Percentiles rank a stretch among this genome's conserved stretches.
phyloP scores from a whole-genome alignment of 2,329 filamentous ascomycete genomes.

The Tolypocladium album region DNA sequence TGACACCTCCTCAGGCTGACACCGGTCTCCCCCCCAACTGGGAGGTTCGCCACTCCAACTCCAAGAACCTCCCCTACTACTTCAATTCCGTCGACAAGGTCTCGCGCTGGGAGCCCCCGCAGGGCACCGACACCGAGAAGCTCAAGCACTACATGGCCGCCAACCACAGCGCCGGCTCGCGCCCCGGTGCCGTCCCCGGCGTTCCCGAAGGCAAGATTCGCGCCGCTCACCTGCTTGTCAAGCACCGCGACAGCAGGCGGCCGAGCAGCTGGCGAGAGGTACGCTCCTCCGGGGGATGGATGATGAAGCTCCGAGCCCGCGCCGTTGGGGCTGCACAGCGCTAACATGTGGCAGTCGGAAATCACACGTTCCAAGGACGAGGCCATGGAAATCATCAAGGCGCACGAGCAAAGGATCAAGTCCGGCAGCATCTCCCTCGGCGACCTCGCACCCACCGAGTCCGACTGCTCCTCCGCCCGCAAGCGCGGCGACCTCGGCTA shows the following conservation, averaged over 20 bases:
- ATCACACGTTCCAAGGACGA: conserved; percentile 87
- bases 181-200: conserved; percentile 23
- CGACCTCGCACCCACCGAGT: conserved; percentile 79
- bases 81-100: conserved; percentile 82
- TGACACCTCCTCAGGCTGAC: conserved; percentile 40
- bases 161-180: conserved; percentile 58
- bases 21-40: conserved; percentile 76
- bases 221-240: conserved; percentile 84
- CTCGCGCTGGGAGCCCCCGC: conserved; percentile 90
- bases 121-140: conserved; percentile 79
- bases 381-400: conserved; percentile 65
- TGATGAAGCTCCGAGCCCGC: not conserved
- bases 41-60: conserved; percentile 97
- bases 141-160: conserved; percentile 90
- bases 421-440: conserved; percentile 59
- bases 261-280: conserved; percentile 87
- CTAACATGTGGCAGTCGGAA: conserved; percentile 39
- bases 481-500: conserved; percentile 93
- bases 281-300: conserved; percentile 5
- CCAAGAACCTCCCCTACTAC: conserved; percentile 98
- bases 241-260: conserved; percentile 79
- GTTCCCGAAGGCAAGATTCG: conserved; percentile 74
- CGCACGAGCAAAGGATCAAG: conserved; percentile 66
- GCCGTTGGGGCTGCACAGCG: not conserved
- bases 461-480: conserved; percentile 88